Percentiles rank a stretch among this genome's conserved stretches.
These are phyloP conservation scores for Fusarium sp. DNA, from an alignment of 2,329 filamentous ascomycete genomes.

Conservation along the genomic window DNA sequence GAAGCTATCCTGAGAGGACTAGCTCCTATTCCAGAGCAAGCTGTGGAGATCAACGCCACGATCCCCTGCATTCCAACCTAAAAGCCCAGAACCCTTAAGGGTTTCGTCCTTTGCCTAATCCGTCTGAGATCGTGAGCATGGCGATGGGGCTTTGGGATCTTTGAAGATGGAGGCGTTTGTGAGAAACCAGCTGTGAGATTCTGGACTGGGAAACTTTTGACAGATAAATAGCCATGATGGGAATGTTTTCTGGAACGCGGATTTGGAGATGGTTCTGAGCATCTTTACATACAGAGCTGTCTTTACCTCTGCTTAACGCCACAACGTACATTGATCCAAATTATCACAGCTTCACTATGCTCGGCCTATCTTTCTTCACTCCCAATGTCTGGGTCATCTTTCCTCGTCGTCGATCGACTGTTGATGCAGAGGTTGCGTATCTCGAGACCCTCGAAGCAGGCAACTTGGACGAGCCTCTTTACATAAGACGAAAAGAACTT, in stretches of 20 bases:
- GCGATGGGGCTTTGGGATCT: conserved; percentile 18
- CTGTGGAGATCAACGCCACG: conserved; percentile 17
- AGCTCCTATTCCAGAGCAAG: neutral
- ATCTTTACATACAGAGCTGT: neutral
- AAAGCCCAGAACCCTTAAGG: conserved; percentile 22
- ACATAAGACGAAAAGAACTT: conserved; percentile 24
- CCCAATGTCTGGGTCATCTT: conserved; percentile 35
- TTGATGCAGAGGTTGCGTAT: conserved; percentile 26
- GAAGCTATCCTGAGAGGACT: neutral
- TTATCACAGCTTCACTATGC: conserved; percentile 21
- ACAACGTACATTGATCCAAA: neutral
- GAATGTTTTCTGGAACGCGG: neutral
- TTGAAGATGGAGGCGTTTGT: conserved; percentile 9
- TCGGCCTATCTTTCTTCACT: conserved; percentile 39
- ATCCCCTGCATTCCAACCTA: conserved; percentile 31
- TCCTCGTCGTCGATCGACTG: conserved; percentile 34
- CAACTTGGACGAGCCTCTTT: conserved; percentile 35
- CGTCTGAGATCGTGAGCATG: conserved; percentile 19
- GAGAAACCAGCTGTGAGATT: neutral
- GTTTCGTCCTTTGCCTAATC: conserved; percentile 20
- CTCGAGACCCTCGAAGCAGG: conserved; percentile 32
- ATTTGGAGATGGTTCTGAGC: neutral
- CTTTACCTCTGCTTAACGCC: neutral
- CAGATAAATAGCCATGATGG: conserved; percentile 13
- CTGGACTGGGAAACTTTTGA: neutral